phyloP scores from a whole-genome alignment of 768 basidiomycete genomes.

The Termitomyces bulborhizus region DNA sequence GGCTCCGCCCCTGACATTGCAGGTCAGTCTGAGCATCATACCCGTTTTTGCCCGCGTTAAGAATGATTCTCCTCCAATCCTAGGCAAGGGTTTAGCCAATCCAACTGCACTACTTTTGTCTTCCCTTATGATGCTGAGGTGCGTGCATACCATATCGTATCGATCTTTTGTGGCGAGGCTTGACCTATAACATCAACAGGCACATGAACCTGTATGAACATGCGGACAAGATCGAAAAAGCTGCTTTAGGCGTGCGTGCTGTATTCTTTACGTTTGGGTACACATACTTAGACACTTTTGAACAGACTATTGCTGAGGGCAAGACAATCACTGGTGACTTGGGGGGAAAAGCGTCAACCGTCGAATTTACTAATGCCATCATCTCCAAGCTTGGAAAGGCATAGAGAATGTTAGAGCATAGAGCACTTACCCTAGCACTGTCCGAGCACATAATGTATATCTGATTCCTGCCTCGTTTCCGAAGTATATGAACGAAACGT shows the following conservation, averaged over 20 bases:
- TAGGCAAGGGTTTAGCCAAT: constrained; percentile 91
- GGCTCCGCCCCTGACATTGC: constrained; percentile 99
- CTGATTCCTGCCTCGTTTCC: constrained; percentile 1
- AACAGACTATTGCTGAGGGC: constrained; percentile 94
- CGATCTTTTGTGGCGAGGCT: not conserved
- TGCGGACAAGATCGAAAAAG: constrained; percentile 88
- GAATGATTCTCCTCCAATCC: constrained; percentile 5
- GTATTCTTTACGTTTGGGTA: not conserved
- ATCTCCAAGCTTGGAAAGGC: constrained; percentile 54
- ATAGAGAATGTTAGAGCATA: constrained; percentile 10
- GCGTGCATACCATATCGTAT: constrained; percentile 17
- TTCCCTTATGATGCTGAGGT: constrained; percentile 98
- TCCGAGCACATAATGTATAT: constrained; percentile 4
- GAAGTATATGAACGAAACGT: constrained; percentile 1
- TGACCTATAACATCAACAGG: constrained; percentile 30
- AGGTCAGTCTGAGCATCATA: constrained; percentile 37
- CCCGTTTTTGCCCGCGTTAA: not conserved
- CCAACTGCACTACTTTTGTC: constrained; percentile 97
- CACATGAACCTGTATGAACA: constrained; percentile 88
- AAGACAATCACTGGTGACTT: constrained; percentile 93
- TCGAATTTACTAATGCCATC: constrained; percentile 86
- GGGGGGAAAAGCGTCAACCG: constrained; percentile 87
- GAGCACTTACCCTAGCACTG: constrained; percentile 7
- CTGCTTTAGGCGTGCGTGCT: constrained; percentile 71
- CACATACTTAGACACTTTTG: constrained; percentile 6